phyloP scores from a whole-genome alignment of 2,329 filamentous ascomycete species.

The Hypoxylon sp. region DNA sequence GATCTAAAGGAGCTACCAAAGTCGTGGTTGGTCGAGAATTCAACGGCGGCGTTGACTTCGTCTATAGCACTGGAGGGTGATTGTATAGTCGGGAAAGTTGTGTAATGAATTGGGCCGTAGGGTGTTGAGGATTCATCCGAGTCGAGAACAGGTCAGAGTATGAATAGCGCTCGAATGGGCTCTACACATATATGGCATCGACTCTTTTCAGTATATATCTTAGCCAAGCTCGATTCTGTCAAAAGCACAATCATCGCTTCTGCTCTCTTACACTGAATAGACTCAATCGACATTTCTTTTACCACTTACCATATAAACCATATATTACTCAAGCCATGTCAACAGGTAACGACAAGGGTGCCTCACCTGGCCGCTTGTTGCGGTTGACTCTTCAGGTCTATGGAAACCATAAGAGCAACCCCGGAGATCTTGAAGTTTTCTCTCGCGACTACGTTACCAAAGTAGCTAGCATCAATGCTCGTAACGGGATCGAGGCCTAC shows the following conservation, averaged over 20 bases:
- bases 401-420: constrained; percentile 19
- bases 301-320: background rate
- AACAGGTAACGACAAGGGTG: background rate
- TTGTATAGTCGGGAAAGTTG: background rate
- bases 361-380: constrained; percentile 13
- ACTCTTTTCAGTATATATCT: background rate
- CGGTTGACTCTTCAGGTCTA: constrained; percentile 25
- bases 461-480: constrained; percentile 10
- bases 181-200: background rate
- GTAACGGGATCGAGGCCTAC: constrained; percentile 25
- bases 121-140: constrained; percentile 6
- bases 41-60: background rate
- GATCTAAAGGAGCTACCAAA: background rate
- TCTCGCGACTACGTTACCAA: constrained; percentile 18
- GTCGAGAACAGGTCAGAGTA: background rate
- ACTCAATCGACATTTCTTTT: background rate
- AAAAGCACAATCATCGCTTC: background rate
- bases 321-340: constrained; percentile 4
- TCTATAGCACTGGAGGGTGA: background rate
- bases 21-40: background rate
- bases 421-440: constrained; percentile 20
- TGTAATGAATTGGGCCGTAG: background rate
- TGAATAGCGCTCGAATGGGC: background rate
- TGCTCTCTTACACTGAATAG: background rate
- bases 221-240: background rate